Evolutionary conservation across 148 eudicot genomes (phyloP).

Genomic region (Chenopodium album): DNA sequence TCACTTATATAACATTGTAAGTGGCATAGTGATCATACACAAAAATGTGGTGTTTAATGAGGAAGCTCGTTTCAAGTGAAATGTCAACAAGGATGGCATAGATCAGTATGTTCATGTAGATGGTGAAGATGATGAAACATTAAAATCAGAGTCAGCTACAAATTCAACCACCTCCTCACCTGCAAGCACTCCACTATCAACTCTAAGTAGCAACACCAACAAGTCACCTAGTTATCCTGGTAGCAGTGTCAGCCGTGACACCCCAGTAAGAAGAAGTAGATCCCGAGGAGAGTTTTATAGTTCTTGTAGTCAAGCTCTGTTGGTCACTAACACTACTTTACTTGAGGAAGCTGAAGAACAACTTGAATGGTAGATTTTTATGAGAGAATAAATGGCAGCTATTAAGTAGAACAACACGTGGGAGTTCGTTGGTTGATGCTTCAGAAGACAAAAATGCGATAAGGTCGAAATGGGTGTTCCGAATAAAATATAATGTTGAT

Average conservation of each 20-base stretch:
- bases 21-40: too few relatives aligned
- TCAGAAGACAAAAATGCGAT: constrained; percentile 8
- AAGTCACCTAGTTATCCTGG: background rate
- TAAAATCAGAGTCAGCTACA: background rate
- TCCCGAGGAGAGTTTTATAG: background rate
- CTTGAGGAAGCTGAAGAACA: constrained; percentile 1
- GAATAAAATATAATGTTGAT: background rate
- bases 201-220: background rate
- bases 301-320: background rate
- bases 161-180: background rate
- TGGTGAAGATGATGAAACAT: too few relatives aligned
- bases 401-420: background rate
- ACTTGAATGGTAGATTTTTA: background rate
- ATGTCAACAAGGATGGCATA: too few relatives aligned
- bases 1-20: too few relatives aligned
- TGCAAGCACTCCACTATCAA: background rate
- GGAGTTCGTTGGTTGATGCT: background rate
- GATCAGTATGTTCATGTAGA: too few relatives aligned
- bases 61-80: too few relatives aligned
- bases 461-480: constrained; percentile 1
- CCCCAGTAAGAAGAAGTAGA: background rate
- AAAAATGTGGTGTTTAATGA: too few relatives aligned
- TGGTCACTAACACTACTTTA: background rate
- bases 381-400: background rate
- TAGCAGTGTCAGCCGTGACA: background rate